A percentile compares a stretch with the other conserved stretches of the same genome.
phyloP scores from a whole-genome alignment of 805 yeast genomes.

The Dipodascus geniculatus region DNA sequence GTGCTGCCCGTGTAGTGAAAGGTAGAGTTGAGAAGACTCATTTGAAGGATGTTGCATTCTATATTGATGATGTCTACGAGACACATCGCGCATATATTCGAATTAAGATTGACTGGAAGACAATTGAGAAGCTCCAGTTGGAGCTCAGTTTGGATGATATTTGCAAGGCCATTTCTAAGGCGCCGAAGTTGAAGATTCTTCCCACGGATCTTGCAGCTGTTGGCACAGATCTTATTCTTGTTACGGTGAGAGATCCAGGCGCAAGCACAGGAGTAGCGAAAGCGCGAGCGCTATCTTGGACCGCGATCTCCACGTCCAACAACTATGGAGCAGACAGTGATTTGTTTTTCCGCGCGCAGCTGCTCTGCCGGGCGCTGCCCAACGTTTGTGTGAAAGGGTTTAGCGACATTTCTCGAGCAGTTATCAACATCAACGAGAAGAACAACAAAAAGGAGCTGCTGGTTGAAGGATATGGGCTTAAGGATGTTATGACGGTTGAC shows the following conservation, averaged over 20 bases:
- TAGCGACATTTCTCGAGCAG: slow-evolving; percentile 87
- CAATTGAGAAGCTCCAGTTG: slow-evolving; percentile 81
- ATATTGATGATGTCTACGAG: slow-evolving; percentile 87
- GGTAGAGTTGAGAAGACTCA: slow-evolving; percentile 93
- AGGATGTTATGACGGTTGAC: slow-evolving; percentile 94
- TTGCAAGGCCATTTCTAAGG: slow-evolving; percentile 65
- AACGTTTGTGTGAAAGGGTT: slow-evolving; percentile 87
- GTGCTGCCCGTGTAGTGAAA: slow-evolving; percentile 97
- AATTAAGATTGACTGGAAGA: slow-evolving; percentile 67
- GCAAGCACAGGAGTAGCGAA: slow-evolving; percentile 34
- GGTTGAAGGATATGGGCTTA: slow-evolving; percentile 95
- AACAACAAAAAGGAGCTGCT: slow-evolving; percentile 73
- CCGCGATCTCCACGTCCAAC: slow-evolving; percentile 5
- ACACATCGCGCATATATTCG: slow-evolving; percentile 67
- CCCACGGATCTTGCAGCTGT: slow-evolving; percentile 57
- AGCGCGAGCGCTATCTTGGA: slow-evolving; percentile 24
- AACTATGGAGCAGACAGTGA: slow-evolving; percentile 29
- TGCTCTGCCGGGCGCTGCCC: slow-evolving; percentile 73
- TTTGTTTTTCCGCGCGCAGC: slow-evolving; percentile 81
- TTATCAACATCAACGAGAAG: slow-evolving; percentile 81
- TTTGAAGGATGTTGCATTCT: slow-evolving; percentile 74
- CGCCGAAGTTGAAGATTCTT: slow-evolving; percentile 81
- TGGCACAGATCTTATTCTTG: slow-evolving; percentile 39
- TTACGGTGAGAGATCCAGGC: slow-evolving; percentile 41
- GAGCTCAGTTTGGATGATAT: slow-evolving; percentile 81